Conservation (phyloP, 2,329 filamentous ascomycete species). For the Orbilia javanica region DNA sequence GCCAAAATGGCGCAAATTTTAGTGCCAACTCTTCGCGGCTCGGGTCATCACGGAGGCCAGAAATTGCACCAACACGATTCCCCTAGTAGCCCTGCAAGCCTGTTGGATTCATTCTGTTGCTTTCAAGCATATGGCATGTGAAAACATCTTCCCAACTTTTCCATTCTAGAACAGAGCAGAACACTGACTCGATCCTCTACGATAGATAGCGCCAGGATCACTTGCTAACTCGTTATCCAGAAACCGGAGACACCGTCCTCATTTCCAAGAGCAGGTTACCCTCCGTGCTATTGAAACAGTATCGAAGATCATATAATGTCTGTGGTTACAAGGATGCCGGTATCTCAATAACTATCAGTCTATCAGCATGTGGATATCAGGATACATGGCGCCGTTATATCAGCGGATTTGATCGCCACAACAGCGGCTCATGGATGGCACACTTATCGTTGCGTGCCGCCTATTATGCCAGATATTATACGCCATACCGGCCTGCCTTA, state of each 20-base stretch:
- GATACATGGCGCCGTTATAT: slow-evolving; percentile 27
- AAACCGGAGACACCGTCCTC: slow-evolving; percentile 1
- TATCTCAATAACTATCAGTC: slow-evolving; percentile 29
- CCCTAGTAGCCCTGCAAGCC: slow-evolving; percentile 17
- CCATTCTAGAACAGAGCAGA: slow-evolving; percentile 25
- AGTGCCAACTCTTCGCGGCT: slow-evolving; percentile 38
- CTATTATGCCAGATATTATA: slow-evolving; percentile 44
- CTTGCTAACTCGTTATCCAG: slow-evolving; percentile 2
- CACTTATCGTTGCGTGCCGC: slow-evolving; percentile 40
- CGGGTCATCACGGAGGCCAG: slow-evolving; percentile 57
- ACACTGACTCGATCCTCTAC: slow-evolving; percentile 11
- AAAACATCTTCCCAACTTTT: slow-evolving; percentile 17
- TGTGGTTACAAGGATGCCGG: slow-evolving; percentile 28
- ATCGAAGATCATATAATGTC: slow-evolving; percentile 26
- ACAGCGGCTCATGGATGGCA: slow-evolving; percentile 47
- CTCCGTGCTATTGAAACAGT: slow-evolving; percentile 32
- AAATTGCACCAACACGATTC: slow-evolving; percentile 28
- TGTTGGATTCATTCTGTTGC: slow-evolving; percentile 34
- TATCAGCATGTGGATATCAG: slow-evolving; percentile 45
- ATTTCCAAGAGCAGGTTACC: slow-evolving; percentile 3
- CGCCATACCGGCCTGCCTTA: slow-evolving; percentile 34
- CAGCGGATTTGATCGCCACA: slow-evolving; percentile 37
- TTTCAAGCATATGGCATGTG: slow-evolving; percentile 35
- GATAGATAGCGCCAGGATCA: slow-evolving; percentile 6
- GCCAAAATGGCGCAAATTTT: slow-evolving; percentile 58